Conservation (phyloP, 2,329 filamentous ascomycete species). For the Simplicillium sp. region DNA sequence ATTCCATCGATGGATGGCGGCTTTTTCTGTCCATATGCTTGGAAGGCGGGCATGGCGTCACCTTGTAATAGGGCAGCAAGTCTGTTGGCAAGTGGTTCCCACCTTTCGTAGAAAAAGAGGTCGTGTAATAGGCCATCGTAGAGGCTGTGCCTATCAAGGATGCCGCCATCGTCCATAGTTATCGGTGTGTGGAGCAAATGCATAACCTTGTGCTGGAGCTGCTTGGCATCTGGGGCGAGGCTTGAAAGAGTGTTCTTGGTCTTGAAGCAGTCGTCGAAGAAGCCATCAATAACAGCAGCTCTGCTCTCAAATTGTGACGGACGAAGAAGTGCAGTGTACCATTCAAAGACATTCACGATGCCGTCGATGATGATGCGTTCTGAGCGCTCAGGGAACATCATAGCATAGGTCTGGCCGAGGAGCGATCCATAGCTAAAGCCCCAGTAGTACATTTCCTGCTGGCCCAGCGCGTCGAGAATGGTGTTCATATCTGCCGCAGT, state of each 20-base stretch:
- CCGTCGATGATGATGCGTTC: background rate
- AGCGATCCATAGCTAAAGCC: conserved; percentile 28
- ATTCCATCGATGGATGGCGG: conserved; percentile 12
- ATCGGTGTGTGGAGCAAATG: too few relatives aligned
- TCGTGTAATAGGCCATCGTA: conserved; percentile 26
- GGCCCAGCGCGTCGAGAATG: conserved; percentile 8
- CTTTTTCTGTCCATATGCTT: conserved; percentile 19
- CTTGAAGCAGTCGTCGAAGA: background rate
- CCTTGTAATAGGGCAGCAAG: conserved; percentile 25
- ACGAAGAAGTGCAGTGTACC: background rate
- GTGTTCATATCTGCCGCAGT: conserved; percentile 13
- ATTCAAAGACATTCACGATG: background rate
- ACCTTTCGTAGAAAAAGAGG: conserved; percentile 26
- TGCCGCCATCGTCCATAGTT: too few relatives aligned
- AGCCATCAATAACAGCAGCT: background rate
- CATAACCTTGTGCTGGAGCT: conserved; percentile 21
- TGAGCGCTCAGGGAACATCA: conserved; percentile 20
- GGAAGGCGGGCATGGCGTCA: conserved; percentile 27
- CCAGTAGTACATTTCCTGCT: conserved; percentile 21
- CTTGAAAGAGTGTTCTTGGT: conserved; percentile 17
- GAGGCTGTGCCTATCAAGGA: conserved; percentile 21
- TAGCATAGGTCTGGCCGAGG: conserved; percentile 24
- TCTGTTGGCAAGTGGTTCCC: conserved; percentile 23
- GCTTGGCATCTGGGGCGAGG: conserved; percentile 23
- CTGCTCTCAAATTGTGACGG: background rate